Percentiles rank a stretch among this genome's conserved stretches.
Conservation (phyloP, 2,329 filamentous ascomycete genomes). For the Escovopsis sp. region DNA sequence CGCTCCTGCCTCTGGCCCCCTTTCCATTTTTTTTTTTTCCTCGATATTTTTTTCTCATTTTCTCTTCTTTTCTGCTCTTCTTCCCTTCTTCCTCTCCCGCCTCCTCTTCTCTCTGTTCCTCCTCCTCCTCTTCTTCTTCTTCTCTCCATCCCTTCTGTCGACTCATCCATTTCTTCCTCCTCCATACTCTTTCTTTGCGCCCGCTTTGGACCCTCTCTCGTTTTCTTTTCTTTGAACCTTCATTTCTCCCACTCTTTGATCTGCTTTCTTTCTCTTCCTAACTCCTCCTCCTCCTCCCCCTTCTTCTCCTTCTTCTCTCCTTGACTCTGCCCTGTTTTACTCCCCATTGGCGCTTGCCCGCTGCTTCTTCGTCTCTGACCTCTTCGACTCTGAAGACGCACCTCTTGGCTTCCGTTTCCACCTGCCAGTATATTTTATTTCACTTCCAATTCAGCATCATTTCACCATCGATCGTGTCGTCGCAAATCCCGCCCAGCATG, state of each 20-base stretch:
- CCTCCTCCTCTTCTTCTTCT: slow-evolving; percentile 5
- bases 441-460: background rate
- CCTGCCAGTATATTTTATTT: background rate
- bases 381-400: too few relatives aligned
- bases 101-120: background rate
- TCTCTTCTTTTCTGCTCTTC: background rate
- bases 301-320: slow-evolving; percentile 1
- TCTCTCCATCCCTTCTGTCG: background rate
- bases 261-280: slow-evolving; percentile 2
- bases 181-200: slow-evolving; percentile 2
- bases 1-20: slow-evolving; percentile 5
- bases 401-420: background rate
- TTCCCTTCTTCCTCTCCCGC: slow-evolving; percentile 5
- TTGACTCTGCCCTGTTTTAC: background rate
- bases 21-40: slow-evolving; percentile 1
- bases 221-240: slow-evolving; percentile 1
- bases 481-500: slow-evolving; percentile 6
- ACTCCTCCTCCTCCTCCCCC: background rate
- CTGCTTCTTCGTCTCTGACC: slow-evolving; percentile 3
- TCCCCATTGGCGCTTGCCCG: background rate
- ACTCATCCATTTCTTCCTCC: background rate
- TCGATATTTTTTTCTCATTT: background rate
- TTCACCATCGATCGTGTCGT: too few relatives aligned
- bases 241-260: too few relatives aligned
- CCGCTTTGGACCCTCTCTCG: background rate